Evolutionary conservation across 2,329 filamentous ascomycete species (phyloP).

Genomic region (Penicillium sp.): DNA sequence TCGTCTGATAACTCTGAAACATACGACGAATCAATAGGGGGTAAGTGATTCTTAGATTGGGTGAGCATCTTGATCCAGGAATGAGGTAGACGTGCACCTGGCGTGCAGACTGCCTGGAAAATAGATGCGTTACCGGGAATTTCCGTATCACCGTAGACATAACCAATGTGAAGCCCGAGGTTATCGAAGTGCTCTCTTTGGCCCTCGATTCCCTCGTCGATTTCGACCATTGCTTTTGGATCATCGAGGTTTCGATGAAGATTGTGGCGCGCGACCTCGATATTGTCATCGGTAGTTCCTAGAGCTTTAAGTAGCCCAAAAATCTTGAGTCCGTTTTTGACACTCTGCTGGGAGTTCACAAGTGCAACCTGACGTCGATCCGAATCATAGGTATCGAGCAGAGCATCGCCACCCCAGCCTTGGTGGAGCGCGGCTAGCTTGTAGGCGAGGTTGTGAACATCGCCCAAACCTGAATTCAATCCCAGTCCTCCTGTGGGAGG

Average conservation of each 20-base stretch:
- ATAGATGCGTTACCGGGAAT: slow-evolving; percentile 35
- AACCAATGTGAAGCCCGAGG: slow-evolving; percentile 44
- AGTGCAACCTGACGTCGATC: slow-evolving; percentile 39
- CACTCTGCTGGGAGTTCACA: slow-evolving; percentile 40
- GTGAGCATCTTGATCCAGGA: slow-evolving; percentile 33
- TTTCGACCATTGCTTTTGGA: slow-evolving; percentile 15
- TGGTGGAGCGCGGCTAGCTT: slow-evolving; percentile 38
- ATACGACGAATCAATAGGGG: slow-evolving; percentile 33
- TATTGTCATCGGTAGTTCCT: slow-evolving; percentile 28
- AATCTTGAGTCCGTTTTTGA: slow-evolving; percentile 44
- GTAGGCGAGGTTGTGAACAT: slow-evolving; percentile 48
- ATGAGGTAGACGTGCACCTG: slow-evolving; percentile 41
- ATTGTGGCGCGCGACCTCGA: slow-evolving; percentile 25
- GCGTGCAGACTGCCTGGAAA: slow-evolving; percentile 34
- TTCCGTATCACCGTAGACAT: slow-evolving; percentile 35
- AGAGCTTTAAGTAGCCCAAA: slow-evolving; percentile 40
- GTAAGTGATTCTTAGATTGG: slow-evolving; percentile 2
- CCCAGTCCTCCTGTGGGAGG: slow-evolving; percentile 52
- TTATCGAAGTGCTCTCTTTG: slow-evolving; percentile 45
- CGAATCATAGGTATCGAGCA: slow-evolving; percentile 35
- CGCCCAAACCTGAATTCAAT: slow-evolving; percentile 51
- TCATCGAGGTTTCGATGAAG: slow-evolving; percentile 28
- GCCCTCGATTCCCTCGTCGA: slow-evolving; percentile 26
- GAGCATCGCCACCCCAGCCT: slow-evolving; percentile 20
- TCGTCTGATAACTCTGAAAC: slow-evolving; percentile 27